Conservation (phyloP, 495 filamentous ascomycete genomes). For the Neurospora hispaniola region DNA sequence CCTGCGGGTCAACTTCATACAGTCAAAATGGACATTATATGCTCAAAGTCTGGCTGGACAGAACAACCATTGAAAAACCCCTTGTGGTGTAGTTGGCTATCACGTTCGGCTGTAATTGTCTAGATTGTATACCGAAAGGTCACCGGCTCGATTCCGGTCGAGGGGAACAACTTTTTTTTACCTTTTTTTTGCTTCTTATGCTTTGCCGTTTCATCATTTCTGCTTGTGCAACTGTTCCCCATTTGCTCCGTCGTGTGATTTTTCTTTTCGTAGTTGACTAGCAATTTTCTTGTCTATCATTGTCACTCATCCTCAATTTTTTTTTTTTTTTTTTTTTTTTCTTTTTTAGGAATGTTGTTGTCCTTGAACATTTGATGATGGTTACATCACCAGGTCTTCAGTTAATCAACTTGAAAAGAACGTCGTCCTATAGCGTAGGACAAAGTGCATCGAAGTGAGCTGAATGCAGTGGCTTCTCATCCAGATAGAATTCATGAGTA, state of each 20-base stretch:
- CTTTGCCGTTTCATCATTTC: too few species aligned
- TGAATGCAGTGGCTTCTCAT: neutral
- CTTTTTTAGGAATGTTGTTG: too few species aligned
- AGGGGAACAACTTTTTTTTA: neutral
- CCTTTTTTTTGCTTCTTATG: neutral
- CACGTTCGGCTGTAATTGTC: neutral
- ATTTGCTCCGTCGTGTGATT: neutral
- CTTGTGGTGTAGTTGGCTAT: neutral
- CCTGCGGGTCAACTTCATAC: too few species aligned
- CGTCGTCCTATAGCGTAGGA: neutral
- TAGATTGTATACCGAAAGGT: neutral
- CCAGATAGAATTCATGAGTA: neutral
- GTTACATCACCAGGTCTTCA: neutral
- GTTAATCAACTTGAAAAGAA: neutral
- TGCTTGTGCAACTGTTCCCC: neutral
- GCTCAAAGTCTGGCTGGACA: fast-evolving
- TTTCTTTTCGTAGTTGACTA: neutral
- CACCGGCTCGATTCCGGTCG: neutral
- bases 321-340: too few species aligned
- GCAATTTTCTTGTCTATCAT: too few species aligned
- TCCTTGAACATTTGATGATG: neutral
- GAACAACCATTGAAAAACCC: neutral
- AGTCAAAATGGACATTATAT: neutral
- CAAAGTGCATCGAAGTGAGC: neutral
- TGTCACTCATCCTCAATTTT: too few species aligned